Base-by-base conservation (phyloP, 169 alveolate genomes). In the Blepharisma undulans region DNA sequence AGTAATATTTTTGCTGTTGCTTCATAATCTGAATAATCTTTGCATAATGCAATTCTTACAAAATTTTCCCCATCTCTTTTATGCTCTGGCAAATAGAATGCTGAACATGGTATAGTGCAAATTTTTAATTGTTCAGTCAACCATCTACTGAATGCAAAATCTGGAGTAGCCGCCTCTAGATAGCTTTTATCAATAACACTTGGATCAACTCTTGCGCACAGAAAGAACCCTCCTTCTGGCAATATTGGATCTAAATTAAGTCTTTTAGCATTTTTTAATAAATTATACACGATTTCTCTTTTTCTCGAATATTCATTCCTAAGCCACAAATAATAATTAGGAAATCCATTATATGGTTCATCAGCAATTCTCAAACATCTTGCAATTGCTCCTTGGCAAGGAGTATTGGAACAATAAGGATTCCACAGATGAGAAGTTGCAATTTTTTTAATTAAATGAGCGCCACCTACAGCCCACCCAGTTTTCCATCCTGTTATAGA, bases 381-480 rank as follows among this genome's bases (percentile, higher is more conserved):
- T 10, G 92, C 79, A 21, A 91, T 36, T 79, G 96, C 96, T n/a
- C 89, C 89, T 66, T 93, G 90, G 29, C 91, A 71, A 71, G 92
- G 93, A 21, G 95, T 88, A 88, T 89, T 92, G 29, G 93, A 92
- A 88, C 93, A 94, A 89, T 61, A 95, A 79, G 81, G 87, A 60
- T 61, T 92, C n/a, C 93, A 90, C 72, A 92, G 89, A 60, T 92
- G 91, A 59, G 94, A 84, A n/a, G 92, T 77, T 72, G 90, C 92
- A 16, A 91, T 88, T 59, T 85, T 84, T 84, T 92, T 93, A 27
- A 96, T 91, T 0, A 94, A 29, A 19, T 93, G 66, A 48, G 85
- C 84, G 18, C 96, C 96, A 18, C 98, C 98, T 25, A 96, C 76
- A 12, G 95, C 94, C 97, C 97, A 96, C 7, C 98, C 98, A 30